Percentiles rank a stretch among this genome's conserved stretches.
Conservation (phyloP, 306 rosid species). For the Phaseolus lunatus region DNA sequence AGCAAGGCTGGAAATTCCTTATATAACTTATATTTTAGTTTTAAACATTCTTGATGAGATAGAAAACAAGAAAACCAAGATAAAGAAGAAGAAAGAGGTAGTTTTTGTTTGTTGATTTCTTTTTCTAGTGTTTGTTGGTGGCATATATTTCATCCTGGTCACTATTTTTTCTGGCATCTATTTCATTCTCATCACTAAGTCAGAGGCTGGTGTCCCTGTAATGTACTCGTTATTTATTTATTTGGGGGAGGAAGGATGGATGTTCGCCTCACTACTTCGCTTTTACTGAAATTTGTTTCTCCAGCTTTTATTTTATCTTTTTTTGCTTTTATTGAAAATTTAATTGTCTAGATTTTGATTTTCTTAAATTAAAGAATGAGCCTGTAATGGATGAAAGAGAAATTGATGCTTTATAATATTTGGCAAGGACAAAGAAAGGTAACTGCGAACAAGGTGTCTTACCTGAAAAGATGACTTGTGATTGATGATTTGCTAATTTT, state of each 20-base stretch:
- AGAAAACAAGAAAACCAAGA: constrained; percentile 1
- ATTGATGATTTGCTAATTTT: constrained; percentile 14
- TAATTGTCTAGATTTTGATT: not conserved
- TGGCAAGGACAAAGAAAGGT: not conserved
- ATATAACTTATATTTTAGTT: constrained; percentile 1
- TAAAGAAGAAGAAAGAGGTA: not conserved
- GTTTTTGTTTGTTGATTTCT: constrained; percentile 11
- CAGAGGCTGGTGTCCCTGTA: constrained; percentile 2
- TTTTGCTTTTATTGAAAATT: not conserved
- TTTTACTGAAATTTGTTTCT: not conserved
- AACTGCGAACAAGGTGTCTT: not conserved
- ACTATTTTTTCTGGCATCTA: not conserved
- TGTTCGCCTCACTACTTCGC: not conserved
- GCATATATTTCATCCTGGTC: not conserved
- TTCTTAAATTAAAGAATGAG: not conserved
- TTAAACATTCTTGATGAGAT: constrained; percentile 15
- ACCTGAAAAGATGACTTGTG: constrained; percentile 2
- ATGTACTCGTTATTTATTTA: not conserved
- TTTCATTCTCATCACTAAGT: not conserved
- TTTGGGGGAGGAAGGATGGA: not conserved
- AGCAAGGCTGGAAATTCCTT: not conserved
- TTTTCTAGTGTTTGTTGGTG: constrained; percentile 20
- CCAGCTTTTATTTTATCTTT: not conserved
- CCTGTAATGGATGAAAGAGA: constrained; percentile 4
- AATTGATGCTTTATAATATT: not conserved